These are phyloP conservation scores for Monoraphidium neglectum DNA, from an alignment of 139 green algal genomes.

Conservation along the genomic window DNA sequence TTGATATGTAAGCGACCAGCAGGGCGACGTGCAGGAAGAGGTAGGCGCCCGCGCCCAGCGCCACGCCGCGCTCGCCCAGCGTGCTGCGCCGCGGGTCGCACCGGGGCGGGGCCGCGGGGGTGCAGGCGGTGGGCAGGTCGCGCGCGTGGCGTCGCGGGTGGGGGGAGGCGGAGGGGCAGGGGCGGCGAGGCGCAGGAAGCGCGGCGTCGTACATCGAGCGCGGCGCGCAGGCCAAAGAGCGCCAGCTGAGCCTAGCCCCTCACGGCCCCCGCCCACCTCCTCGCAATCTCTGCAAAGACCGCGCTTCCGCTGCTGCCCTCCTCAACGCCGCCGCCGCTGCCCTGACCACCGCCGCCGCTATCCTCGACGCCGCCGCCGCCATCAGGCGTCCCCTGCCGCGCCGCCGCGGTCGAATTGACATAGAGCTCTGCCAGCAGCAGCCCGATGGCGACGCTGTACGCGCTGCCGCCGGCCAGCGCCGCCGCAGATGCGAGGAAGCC, in stretches of 20 bases:
- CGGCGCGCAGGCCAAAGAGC: no score
- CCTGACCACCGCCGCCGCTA: no score
- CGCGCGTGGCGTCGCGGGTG: conserved; percentile 34
- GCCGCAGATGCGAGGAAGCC: conserved; percentile 55
- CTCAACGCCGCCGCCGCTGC: no score
- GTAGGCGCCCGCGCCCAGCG: conserved; percentile 50
- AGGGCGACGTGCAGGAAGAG: conserved; percentile 77
- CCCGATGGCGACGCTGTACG: conserved; percentile 37
- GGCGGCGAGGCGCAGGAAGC: no score
- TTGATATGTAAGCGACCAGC: conserved; percentile 74
- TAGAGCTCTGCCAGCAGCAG: conserved; percentile 19
- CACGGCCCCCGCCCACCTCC: neutral
- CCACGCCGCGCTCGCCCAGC: conserved; percentile 48
- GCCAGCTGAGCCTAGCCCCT: no score
- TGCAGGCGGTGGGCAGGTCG: no score
- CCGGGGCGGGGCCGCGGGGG: no score
- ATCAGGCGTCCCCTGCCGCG: neutral
- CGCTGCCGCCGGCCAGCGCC: conserved; percentile 26
- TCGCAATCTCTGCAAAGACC: neutral
- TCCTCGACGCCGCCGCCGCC: no score
- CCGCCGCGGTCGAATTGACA: neutral
- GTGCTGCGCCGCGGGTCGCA: no score
- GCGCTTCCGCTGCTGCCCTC: neutral
- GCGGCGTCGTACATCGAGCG: neutral
- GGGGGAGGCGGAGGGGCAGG: no score